Evolutionary conservation across 129 eudicot species (phyloP), one percentile per base, ranked within the genome.

Genomic region (Saposhnikovia divaricata): DNA sequence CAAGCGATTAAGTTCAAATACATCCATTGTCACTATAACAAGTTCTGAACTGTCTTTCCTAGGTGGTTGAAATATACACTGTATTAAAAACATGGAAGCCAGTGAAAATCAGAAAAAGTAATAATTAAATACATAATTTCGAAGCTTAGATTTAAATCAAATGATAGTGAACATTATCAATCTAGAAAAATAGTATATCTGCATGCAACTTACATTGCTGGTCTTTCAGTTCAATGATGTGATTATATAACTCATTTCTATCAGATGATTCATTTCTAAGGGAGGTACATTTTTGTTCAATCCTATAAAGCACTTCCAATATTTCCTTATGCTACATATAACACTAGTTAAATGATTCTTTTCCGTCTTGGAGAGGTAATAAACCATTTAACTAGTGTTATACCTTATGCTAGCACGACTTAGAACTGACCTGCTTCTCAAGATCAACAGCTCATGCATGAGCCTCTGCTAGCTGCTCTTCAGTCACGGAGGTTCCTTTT

Each of bases 1-100:
- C 81, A 95, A 28, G 27, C 87, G 90, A 80, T 92, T 95, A 18
- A 95, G 92, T 78, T 90, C 96, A 79, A 92, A 84, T 72, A 95
- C 91, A 75, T 90, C 97, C 1, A 92, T 47, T 50, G 83, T 74
- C 1, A 77, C 70, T 76, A 70, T 80, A 76, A 76, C 85, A 10
- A 65, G 23, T 68, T 78, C 89, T 39, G 40, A 61, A 73, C 28
- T 77, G 50, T 81, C 89, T 86, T 82, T 82, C 71, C 61, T 81
- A 73, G 83, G 83, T 38, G 78, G 78, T 77, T 86, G 87, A 81
- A 89, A 89, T 82, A 83, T 47, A 80, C 83, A 90, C 96, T 95
- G 86, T 77, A 14, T 76, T 7, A 47, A 48, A 80, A 13, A 63
- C 45, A 79, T 39, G 74, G 48, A 72, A 31, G 82, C 7, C 83